These are phyloP conservation scores for Aspergillus sp. DNA, from an alignment of 2,329 filamentous ascomycete species.

Conservation along the genomic window DNA sequence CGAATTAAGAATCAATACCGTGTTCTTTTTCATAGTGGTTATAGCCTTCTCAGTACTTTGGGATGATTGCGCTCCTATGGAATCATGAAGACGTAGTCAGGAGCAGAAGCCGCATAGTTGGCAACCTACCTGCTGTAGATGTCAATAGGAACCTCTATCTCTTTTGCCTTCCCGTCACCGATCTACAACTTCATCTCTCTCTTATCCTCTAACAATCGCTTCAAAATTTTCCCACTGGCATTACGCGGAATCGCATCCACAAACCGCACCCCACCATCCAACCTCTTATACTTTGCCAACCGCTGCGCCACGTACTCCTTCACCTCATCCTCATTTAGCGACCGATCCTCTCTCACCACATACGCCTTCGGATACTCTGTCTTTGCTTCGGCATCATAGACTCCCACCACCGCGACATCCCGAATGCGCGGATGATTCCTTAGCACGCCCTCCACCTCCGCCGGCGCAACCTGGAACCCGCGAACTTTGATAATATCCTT, in stretches of 20 bases:
- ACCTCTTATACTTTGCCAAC: neutral
- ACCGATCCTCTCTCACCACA: neutral
- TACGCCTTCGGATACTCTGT: neutral
- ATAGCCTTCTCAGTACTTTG: too few relatives aligned
- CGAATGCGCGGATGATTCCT: constrained; percentile 44
- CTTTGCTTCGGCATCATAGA: constrained; percentile 25
- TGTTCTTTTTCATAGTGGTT: too few relatives aligned
- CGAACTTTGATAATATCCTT: constrained; percentile 62
- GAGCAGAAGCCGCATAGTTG: too few relatives aligned
- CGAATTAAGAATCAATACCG: too few relatives aligned
- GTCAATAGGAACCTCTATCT: too few relatives aligned
- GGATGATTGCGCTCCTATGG: too few relatives aligned
- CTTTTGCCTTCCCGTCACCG: too few relatives aligned
- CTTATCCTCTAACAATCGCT: neutral
- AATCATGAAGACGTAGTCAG: too few relatives aligned
- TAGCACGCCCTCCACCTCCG: constrained; percentile 58
- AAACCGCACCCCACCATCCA: neutral
- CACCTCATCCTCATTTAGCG: neutral
- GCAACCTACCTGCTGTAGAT: too few relatives aligned
- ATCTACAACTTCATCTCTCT: too few relatives aligned
- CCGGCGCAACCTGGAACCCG: constrained; percentile 64
- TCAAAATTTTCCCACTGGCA: neutral
- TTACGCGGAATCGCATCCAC: neutral
- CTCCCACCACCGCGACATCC: constrained; percentile 60
- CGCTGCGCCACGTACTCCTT: neutral